Percentiles rank a stretch among this genome's conserved stretches.
Conservation (phyloP, 2,329 filamentous ascomycete genomes). For the Huntiella abstrusa region DNA sequence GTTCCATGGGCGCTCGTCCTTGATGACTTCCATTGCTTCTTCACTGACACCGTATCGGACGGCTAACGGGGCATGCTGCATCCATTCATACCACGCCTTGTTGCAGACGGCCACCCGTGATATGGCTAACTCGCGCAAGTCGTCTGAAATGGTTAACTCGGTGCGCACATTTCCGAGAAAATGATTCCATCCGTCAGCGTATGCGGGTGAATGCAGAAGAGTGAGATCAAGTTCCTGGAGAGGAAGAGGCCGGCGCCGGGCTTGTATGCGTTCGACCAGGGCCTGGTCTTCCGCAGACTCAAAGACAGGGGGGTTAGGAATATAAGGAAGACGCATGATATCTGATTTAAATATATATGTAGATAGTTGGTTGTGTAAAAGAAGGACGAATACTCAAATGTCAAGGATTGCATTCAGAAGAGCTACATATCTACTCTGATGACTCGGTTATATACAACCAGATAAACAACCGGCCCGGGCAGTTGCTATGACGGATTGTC, state of each 20-base stretch:
- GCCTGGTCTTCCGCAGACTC: slow-evolving; percentile 28
- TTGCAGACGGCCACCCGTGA: slow-evolving; percentile 67
- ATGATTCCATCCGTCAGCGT: slow-evolving; percentile 59
- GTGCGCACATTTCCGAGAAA: slow-evolving; percentile 47
- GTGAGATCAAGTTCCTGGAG: slow-evolving; percentile 59
- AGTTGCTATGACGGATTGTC: not conserved
- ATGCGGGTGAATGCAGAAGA: slow-evolving; percentile 52
- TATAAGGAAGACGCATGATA: slow-evolving; percentile 50
- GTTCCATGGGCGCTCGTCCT: slow-evolving; percentile 17
- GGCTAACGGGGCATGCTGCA: slow-evolving; percentile 53
- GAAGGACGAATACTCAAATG: not conserved
- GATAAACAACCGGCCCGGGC: not conserved
- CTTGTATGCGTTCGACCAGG: slow-evolving; percentile 44
- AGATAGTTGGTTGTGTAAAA: not conserved
- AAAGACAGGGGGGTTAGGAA: slow-evolving; percentile 30
- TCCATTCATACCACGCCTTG: slow-evolving; percentile 72
- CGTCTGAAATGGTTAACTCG: slow-evolving; percentile 28
- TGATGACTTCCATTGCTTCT: slow-evolving; percentile 28
- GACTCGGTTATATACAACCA: not conserved
- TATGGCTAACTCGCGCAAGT: slow-evolving; percentile 60
- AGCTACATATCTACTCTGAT: too few species aligned
- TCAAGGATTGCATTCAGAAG: too few species aligned
- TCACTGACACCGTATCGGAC: slow-evolving; percentile 36
- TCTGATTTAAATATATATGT: not conserved
- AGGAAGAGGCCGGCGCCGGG: slow-evolving; percentile 47